A percentile compares a stretch with the other conserved stretches of the same genome.
Evolutionary conservation across 1,284 basidiomycete species (phyloP).

Genomic region (Rhodotorula sp.): DNA sequence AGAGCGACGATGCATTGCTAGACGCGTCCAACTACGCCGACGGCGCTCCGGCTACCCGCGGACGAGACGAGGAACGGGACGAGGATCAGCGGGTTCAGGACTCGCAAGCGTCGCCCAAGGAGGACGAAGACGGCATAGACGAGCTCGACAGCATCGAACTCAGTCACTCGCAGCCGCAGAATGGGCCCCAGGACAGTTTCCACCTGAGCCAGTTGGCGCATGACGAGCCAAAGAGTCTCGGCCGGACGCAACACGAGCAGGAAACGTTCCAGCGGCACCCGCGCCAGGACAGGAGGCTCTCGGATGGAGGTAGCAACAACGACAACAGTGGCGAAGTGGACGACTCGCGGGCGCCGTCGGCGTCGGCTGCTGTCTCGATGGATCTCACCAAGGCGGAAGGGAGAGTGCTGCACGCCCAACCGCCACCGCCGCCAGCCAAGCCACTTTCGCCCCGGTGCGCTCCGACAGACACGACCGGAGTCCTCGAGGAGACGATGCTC

Average conservation of each 20-base stretch:
- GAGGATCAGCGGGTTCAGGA: slow-evolving; percentile 1
- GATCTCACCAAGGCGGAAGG: slow-evolving; percentile 10
- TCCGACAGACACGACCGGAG: background rate
- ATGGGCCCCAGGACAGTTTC: background rate
- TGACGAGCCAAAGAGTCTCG: background rate
- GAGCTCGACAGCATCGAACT: background rate
- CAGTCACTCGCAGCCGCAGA: slow-evolving; percentile 4
- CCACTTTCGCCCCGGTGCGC: too few species aligned
- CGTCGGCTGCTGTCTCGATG: slow-evolving; percentile 8
- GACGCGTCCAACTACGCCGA: too few species aligned
- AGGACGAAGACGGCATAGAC: background rate
- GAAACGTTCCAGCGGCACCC: background rate
- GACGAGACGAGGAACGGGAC: background rate
- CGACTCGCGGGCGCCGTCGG: background rate
- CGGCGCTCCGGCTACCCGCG: background rate
- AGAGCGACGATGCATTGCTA: too few species aligned
- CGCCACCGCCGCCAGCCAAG: too few species aligned
- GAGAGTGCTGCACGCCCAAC: background rate
- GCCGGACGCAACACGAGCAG: background rate
- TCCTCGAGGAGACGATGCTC: background rate
- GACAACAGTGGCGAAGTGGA: background rate
- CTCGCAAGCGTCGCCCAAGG: slow-evolving; percentile 3
- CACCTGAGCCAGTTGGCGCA: background rate
- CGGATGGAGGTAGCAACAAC: background rate
- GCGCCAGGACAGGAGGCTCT: background rate